These are phyloP conservation scores for Incumbomyces lentus DNA, from an alignment of 2,329 filamentous ascomycete genomes.

Conservation along the genomic window DNA sequence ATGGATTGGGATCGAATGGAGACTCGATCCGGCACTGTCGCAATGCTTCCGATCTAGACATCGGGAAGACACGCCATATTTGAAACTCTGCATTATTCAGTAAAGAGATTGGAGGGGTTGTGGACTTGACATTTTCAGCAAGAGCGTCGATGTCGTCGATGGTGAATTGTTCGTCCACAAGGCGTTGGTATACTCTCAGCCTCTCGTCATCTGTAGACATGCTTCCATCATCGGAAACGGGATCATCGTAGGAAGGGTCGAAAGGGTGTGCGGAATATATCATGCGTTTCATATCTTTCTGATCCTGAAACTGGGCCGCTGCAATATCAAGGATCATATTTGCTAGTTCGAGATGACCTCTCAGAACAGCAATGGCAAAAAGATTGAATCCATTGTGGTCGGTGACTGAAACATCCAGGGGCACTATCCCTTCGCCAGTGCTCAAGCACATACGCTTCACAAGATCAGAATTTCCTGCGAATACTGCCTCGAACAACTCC, in stretches of 20 bases:
- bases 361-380: slow-evolving; percentile 58
- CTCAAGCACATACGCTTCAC: too few relatives aligned
- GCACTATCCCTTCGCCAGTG: slow-evolving; percentile 47
- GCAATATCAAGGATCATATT: slow-evolving; percentile 59
- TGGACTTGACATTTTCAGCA: slow-evolving; percentile 57
- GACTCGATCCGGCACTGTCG: background rate
- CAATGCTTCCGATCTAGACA: slow-evolving; percentile 5
- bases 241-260: slow-evolving; percentile 24
- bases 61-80: slow-evolving; percentile 22
- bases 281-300: slow-evolving; percentile 33
- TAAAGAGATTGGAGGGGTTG: slow-evolving; percentile 44
- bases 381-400: slow-evolving; percentile 47
- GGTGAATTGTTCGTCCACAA: slow-evolving; percentile 59
- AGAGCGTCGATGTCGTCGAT: slow-evolving; percentile 65
- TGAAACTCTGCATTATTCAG: slow-evolving; percentile 31
- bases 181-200: slow-evolving; percentile 35
- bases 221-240: slow-evolving; percentile 16
- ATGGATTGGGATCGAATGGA: slow-evolving; percentile 3
- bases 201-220: slow-evolving; percentile 29
- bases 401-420: slow-evolving; percentile 52
- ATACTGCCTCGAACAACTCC: slow-evolving; percentile 53
- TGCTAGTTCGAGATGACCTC: slow-evolving; percentile 55
- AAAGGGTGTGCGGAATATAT: slow-evolving; percentile 30
- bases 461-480: slow-evolving; percentile 52
- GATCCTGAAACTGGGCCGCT: slow-evolving; percentile 55